phyloP scores from a whole-genome alignment of 2,329 filamentous ascomycete genomes.

The Teratosphaeria viscida region DNA sequence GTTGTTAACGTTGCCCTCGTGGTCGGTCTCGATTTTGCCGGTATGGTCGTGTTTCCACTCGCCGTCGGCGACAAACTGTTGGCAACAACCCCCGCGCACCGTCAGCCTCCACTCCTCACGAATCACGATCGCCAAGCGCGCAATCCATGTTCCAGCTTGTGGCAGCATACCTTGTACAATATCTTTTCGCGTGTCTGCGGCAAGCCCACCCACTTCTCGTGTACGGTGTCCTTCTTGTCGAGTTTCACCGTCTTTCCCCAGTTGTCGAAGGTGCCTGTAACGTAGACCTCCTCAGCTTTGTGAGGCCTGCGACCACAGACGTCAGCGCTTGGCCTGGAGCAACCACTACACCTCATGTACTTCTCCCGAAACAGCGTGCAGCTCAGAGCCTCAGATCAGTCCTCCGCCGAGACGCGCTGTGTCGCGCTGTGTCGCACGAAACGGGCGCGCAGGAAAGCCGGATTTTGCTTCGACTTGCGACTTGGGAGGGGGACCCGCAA shows the following conservation, averaged over 20 bases:
- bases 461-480: background rate
- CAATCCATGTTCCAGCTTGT: background rate
- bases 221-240: conserved; percentile 60
- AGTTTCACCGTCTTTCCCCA: conserved; percentile 84
- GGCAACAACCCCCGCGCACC: background rate
- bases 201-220: conserved; percentile 72
- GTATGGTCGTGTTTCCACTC: conserved; percentile 76
- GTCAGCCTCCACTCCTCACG: conserved; percentile 4
- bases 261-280: conserved; percentile 91
- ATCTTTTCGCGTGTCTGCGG: conserved; percentile 58
- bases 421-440: background rate
- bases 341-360: background rate
- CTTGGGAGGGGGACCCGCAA: background rate
- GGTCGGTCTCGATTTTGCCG: conserved; percentile 72
- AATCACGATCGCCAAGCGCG: background rate
- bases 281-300: conserved; percentile 75
- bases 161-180: conserved; percentile 74
- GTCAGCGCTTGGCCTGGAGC: background rate
- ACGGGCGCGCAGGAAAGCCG: background rate
- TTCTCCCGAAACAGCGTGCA: background rate
- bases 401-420: background rate
- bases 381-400: background rate
- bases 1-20: conserved; percentile 83
- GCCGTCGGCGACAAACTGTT: conserved; percentile 91
- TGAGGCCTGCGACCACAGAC: conserved; percentile 32